phyloP scores from a whole-genome alignment of 108 stramenopile species.

The Poteriospumella lacustris region DNA sequence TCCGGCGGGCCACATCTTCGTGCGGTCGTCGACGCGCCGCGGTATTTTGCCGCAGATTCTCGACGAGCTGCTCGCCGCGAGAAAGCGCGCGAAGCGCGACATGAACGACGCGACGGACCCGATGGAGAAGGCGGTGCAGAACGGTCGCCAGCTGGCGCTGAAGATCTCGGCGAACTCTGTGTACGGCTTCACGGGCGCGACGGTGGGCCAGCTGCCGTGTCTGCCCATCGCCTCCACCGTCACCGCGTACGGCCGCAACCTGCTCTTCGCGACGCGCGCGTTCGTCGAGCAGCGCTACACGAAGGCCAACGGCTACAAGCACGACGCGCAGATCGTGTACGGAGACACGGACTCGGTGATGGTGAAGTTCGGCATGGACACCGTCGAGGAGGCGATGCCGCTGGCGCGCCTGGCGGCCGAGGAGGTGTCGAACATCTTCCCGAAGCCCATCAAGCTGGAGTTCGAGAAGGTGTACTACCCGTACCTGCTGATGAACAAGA shows the following conservation, averaged over 20 bases:
- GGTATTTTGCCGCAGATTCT: constrained; percentile 95
- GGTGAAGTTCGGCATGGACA: constrained; percentile 92
- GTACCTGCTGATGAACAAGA: constrained; percentile 98
- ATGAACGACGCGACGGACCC: constrained; percentile 96
- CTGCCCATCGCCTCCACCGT: constrained; percentile 93
- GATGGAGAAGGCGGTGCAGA: constrained; percentile 96
- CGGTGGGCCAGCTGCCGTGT: constrained; percentile 94
- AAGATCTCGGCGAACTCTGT: constrained; percentile 96
- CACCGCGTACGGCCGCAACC: constrained; percentile 86
- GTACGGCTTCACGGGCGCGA: constrained; percentile 98
- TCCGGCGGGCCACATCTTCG: constrained; percentile 85
- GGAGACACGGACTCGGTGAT: constrained; percentile 98
- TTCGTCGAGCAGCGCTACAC: constrained; percentile 90
- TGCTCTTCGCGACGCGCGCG: constrained; percentile 82
- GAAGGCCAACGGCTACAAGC: constrained; percentile 79
- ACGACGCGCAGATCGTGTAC: constrained; percentile 92
- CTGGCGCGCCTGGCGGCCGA: constrained; percentile 88
- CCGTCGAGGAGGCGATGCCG: constrained; percentile 85
- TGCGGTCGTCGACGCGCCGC: constrained; percentile 76
- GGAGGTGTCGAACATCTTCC: constrained; percentile 84
- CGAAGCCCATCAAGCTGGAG: constrained; percentile 73
- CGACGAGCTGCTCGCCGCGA: constrained; percentile 76
- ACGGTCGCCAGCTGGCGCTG: constrained; percentile 96
- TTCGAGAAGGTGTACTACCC: constrained; percentile 99
- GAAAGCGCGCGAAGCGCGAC: constrained; percentile 97